These are phyloP conservation scores for Colletotrichum lupini DNA, from an alignment of 2,329 filamentous ascomycete genomes.

Conservation along the genomic window DNA sequence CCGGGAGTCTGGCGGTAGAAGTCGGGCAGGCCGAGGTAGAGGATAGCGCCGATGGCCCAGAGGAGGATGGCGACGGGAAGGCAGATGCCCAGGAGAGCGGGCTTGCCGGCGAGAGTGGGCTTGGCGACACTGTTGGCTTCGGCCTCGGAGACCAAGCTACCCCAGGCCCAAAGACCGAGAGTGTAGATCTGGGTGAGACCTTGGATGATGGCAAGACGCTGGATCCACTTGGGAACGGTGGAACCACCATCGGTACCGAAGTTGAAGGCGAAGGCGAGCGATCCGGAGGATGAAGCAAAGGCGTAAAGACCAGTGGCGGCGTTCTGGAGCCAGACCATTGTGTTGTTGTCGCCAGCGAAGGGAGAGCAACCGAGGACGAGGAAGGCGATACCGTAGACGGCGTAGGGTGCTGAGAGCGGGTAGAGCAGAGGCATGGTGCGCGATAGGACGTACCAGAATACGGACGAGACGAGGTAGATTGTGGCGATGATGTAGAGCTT, in stretches of 20 bases:
- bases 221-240: constrained; percentile 73
- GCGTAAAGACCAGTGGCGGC: constrained; percentile 71
- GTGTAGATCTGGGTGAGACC: constrained; percentile 76
- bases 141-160: constrained; percentile 42
- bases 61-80: constrained; percentile 68
- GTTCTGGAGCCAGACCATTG: constrained; percentile 64
- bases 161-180: constrained; percentile 76
- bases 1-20: constrained; percentile 75
- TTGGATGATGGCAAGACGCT: constrained; percentile 73
- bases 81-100: constrained; percentile 57
- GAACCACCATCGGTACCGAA: constrained; percentile 73
- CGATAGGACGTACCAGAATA: constrained; percentile 73
- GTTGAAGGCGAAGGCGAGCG: constrained; percentile 74
- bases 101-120: constrained; percentile 44
- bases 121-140: constrained; percentile 29
- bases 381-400: constrained; percentile 72
- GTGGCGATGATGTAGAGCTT: constrained; percentile 71
- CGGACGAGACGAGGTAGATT: constrained; percentile 67
- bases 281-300: constrained; percentile 70
- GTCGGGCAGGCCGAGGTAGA: constrained; percentile 71
- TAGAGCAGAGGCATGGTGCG: constrained; percentile 66
- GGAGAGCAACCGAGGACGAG: constrained; percentile 71
- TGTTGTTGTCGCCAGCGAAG: constrained; percentile 52
- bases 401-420: constrained; percentile 68
- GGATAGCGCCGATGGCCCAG: constrained; percentile 65